A percentile compares a stretch with the other conserved stretches of the same genome.
Conservation (phyloP, 345 rosid genomes). For the Hevea brasiliensis region DNA sequence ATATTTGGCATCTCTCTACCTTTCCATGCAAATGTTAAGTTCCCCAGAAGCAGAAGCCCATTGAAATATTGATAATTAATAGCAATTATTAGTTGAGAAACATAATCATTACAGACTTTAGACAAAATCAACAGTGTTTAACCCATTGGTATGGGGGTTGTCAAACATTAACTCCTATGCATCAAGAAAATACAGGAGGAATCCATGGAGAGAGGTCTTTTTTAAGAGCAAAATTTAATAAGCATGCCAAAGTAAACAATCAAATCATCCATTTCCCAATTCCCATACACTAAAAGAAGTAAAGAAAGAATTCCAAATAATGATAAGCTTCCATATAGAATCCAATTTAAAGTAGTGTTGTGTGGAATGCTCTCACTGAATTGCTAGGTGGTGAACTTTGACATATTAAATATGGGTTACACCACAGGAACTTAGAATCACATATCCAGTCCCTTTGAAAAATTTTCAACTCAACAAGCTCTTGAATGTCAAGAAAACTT, state of each 20-base stretch:
- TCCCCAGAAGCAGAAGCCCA: background rate
- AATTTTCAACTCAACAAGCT: background rate
- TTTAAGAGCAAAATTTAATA: constrained; percentile 8
- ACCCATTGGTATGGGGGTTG: constrained; percentile 3
- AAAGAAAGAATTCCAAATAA: constrained; percentile 14
- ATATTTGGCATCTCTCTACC: constrained; percentile 4
- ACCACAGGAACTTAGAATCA: background rate
- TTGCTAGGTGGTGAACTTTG: background rate
- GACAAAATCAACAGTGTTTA: constrained; percentile 9
- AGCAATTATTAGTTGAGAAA: background rate
- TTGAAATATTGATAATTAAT: background rate
- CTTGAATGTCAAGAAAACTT: background rate
- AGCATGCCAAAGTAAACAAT: constrained; percentile 6
- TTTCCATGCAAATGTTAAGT: background rate
- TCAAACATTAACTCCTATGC: constrained; percentile 13
- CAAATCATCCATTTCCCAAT: constrained; percentile 6
- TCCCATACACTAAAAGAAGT: constrained; percentile 9
- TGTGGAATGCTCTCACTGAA: constrained; percentile 9
- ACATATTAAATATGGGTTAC: background rate
- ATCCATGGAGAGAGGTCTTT: constrained; percentile 5
- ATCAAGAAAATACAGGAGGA: constrained; percentile 11
- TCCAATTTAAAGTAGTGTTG: constrained; percentile 14
- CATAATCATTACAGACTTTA: background rate
- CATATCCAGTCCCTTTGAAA: background rate
- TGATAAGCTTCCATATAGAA: constrained; percentile 3